Percentiles rank a stretch among this genome's conserved stretches.
Evolutionary conservation across 768 basidiomycete species (phyloP).

Genomic region (Boletus rufocinnamomeus): DNA sequence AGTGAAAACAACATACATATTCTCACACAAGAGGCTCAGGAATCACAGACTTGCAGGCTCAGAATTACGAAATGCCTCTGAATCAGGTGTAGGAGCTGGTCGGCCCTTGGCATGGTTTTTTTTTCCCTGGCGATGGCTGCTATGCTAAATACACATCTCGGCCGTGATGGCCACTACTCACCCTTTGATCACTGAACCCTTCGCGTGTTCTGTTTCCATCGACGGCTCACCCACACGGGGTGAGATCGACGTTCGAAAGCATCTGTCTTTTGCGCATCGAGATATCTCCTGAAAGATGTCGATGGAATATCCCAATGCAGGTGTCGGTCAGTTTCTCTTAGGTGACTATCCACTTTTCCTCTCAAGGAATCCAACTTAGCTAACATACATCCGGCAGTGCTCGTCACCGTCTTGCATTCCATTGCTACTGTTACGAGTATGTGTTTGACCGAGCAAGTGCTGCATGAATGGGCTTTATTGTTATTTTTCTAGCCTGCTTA

Average conservation of each 20-base stretch:
- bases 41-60: background rate
- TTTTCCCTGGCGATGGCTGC: background rate
- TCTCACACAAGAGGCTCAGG: background rate
- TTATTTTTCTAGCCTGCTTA: background rate
- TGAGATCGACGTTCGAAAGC: background rate
- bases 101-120: background rate
- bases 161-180: background rate
- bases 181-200: background rate
- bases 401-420: constrained; percentile 12
- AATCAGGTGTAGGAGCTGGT: background rate
- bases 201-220: too few relatives aligned
- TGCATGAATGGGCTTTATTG: background rate
- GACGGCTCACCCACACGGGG: background rate
- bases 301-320: background rate
- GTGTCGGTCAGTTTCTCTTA: constrained; percentile 1
- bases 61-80: background rate
- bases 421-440: constrained; percentile 10
- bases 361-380: background rate
- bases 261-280: background rate
- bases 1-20: background rate
- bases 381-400: background rate
- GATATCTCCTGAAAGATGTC: background rate
- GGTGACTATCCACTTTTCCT: background rate
- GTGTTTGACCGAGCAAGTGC: background rate
- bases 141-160: background rate